Evolutionary conservation across 257 asterid species (phyloP).

Genomic region (Phtheirospermum japonicum): DNA sequence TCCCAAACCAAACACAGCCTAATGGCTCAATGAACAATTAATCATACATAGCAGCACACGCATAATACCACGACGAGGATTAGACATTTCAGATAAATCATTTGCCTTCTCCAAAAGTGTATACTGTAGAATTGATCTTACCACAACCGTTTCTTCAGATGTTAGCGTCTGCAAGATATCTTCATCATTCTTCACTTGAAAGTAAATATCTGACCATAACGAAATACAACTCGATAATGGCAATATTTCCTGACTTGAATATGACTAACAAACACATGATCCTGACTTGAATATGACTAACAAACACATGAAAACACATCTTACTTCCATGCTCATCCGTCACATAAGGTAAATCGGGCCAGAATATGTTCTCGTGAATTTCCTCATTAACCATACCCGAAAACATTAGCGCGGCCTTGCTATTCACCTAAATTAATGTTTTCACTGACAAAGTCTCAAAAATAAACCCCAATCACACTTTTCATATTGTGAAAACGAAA

Average conservation of each 20-base stretch:
- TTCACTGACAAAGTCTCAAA: constrained; percentile 19
- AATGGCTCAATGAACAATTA: neutral
- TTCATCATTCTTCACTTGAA: constrained; percentile 93
- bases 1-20: too few relatives aligned
- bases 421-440: constrained; percentile 64
- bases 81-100: neutral
- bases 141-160: constrained; percentile 83
- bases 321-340: constrained; percentile 96
- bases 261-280: constrained; percentile 20
- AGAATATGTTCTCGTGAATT: constrained; percentile 86
- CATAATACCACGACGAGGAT: neutral
- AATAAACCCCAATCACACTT: neutral
- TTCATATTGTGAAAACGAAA: neutral
- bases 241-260: constrained; percentile 19
- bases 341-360: constrained; percentile 93
- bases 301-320: constrained; percentile 33
- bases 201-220: constrained; percentile 77
- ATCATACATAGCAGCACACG: constrained; percentile 13
- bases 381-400: constrained; percentile 69
- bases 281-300: constrained; percentile 2
- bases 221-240: constrained; percentile 25
- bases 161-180: constrained; percentile 79
- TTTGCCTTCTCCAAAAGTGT: constrained; percentile 13
- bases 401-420: constrained; percentile 90
- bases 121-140: constrained; percentile 30